Evolutionary conservation across 208 protist genomes (phyloP).

Genomic region (Leishmania aethiopica): DNA sequence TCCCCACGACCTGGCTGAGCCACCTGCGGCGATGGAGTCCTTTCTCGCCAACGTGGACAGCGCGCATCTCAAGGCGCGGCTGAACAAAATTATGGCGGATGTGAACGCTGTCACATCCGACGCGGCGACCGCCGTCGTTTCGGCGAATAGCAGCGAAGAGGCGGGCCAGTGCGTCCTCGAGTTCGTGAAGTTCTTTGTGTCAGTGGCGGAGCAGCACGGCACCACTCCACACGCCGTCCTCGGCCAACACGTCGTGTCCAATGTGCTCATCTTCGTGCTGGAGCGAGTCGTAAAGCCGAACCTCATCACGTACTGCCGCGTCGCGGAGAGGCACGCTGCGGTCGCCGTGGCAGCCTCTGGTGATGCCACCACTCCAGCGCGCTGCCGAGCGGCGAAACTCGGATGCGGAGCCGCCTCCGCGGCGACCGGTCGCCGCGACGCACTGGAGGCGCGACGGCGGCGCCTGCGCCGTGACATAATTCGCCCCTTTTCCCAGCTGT

Average conservation of each 20-base stretch:
- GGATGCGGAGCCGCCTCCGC: background rate
- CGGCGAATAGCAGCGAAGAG: conserved; percentile 37
- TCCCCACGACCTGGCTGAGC: no score
- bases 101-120: conserved; percentile 12
- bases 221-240: conserved; percentile 54
- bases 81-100: conserved; percentile 32
- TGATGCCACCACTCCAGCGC: background rate
- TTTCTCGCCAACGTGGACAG: conserved; percentile 21
- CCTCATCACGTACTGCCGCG: conserved; percentile 42
- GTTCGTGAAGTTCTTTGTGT: conserved; percentile 52
- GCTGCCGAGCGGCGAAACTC: no score
- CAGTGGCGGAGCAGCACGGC: conserved; percentile 44
- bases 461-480: conserved; percentile 55
- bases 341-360: background rate
- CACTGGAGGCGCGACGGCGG: conserved; percentile 30
- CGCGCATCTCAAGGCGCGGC: conserved; percentile 16
- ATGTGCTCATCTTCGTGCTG: conserved; percentile 69
- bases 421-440: conserved; percentile 15
- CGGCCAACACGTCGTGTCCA: conserved; percentile 74
- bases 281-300: conserved; percentile 67
- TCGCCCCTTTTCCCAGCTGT: conserved; percentile 51
- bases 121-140: background rate
- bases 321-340: conserved; percentile 22
- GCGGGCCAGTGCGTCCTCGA: conserved; percentile 40
- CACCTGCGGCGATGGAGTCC: conserved; percentile 17